Percentiles rank a stretch among this genome's conserved stretches.
Conservation (phyloP, 2,329 filamentous ascomycete species). For the Trichophyton schoenleinii region DNA sequence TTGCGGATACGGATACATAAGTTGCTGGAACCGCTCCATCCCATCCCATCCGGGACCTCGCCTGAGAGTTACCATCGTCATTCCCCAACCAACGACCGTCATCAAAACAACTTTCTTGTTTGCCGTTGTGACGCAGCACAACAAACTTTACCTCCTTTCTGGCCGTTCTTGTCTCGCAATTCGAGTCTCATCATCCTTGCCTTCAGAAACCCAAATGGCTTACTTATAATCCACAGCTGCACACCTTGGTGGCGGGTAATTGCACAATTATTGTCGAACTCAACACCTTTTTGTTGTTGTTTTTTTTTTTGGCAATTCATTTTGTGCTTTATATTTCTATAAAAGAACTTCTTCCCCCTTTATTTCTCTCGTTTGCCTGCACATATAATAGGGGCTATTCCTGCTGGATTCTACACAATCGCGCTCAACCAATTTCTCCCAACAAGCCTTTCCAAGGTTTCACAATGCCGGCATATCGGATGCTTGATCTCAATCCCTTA, state of each 20-base stretch:
- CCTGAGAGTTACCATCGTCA: not conserved
- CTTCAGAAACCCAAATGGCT: constrained; percentile 4
- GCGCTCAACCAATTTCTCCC: not conserved
- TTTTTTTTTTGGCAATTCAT: not conserved
- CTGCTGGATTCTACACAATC: not conserved
- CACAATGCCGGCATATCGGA: constrained; percentile 2
- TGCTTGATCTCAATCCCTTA: constrained; percentile 16
- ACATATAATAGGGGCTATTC: not conserved
- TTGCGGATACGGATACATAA: not conserved
- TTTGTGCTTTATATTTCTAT: no score
- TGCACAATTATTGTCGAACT: constrained; percentile 1
- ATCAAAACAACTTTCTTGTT: not conserved
- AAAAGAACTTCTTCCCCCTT: not conserved
- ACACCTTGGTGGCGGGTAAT: constrained; percentile 2
- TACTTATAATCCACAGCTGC: constrained; percentile 1
- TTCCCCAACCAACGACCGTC: not conserved
- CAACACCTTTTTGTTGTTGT: not conserved
- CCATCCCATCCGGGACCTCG: not conserved
- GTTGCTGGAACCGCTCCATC: constrained; percentile 3
- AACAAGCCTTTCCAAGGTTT: not conserved
- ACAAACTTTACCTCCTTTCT: not conserved
- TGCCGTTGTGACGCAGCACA: not conserved
- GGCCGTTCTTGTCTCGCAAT: constrained; percentile 1
- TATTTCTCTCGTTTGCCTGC: not conserved
- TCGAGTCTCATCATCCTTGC: constrained; percentile 2